These are phyloP conservation scores for Cucumis melo DNA, from an alignment of 306 rosid genomes.

Conservation along the genomic window DNA sequence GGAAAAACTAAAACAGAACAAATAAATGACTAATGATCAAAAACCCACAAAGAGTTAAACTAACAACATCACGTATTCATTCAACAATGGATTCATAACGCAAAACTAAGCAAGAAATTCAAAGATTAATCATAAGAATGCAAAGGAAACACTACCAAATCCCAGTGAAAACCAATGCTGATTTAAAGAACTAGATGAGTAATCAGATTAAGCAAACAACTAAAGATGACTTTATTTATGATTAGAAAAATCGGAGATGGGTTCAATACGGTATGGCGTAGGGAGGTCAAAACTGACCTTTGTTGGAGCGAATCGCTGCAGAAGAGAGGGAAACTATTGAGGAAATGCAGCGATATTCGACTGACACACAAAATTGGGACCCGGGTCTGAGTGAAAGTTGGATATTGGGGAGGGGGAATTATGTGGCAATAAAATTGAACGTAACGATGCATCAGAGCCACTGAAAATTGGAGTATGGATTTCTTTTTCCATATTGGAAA, in stretches of 20 bases:
- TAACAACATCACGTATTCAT: not conserved
- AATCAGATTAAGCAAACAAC: not conserved
- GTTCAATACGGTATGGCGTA: not conserved
- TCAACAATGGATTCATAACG: not conserved
- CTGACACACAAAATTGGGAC: not conserved
- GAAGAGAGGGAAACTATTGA: not conserved
- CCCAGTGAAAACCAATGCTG: not conserved
- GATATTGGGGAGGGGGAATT: not conserved
- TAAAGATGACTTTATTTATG: not conserved
- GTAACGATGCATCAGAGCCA: slow-evolving; percentile 55
- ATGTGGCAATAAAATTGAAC: slow-evolving; percentile 36
- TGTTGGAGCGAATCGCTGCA: not conserved
- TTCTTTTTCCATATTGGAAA: not conserved
- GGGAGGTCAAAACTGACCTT: slow-evolving; percentile 1
- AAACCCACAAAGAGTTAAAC: not conserved
- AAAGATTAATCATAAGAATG: not conserved
- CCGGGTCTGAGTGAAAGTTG: not conserved
- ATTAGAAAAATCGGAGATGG: not conserved
- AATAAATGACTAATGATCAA: not conserved
- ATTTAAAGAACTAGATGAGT: not conserved
- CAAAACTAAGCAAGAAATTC: not conserved
- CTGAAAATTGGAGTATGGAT: slow-evolving; percentile 53
- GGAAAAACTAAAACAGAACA: not conserved
- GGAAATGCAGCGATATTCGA: not conserved
- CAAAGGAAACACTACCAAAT: not conserved